phyloP scores from a whole-genome alignment of 2,329 filamentous ascomycete species.

The Chaetomiaceae sp. region DNA sequence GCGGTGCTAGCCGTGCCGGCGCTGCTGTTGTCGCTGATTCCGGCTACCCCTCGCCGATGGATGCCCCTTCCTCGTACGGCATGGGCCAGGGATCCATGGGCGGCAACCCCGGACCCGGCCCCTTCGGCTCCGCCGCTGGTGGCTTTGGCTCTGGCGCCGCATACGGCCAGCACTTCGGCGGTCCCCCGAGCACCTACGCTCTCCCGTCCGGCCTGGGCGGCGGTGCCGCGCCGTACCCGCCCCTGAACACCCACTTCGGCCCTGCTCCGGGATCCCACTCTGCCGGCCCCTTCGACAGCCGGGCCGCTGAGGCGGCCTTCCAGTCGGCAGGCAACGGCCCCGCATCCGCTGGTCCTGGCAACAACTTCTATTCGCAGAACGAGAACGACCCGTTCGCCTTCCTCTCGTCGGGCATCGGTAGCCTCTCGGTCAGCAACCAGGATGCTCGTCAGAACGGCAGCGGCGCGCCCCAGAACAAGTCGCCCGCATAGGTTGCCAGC shows the following conservation, averaged over 20 bases:
- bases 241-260: conserved; percentile 77
- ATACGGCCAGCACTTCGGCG: conserved; percentile 77
- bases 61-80: conserved; percentile 73
- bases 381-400: conserved; percentile 78
- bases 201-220: conserved; percentile 81
- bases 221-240: conserved; percentile 72
- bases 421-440: conserved; percentile 64
- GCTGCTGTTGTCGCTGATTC: conserved; percentile 94
- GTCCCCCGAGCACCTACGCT: conserved; percentile 82
- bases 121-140: conserved; percentile 65
- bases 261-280: conserved; percentile 75
- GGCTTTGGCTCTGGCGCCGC: conserved; percentile 61
- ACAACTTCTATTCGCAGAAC: conserved; percentile 62
- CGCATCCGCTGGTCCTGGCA: conserved; percentile 69
- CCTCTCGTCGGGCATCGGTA: conserved; percentile 67
- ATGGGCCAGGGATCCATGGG: conserved; percentile 88
- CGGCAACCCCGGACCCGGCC: conserved; percentile 72
- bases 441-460: conserved; percentile 61
- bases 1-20: conserved; percentile 88
- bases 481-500: conserved; percentile 46
- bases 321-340: conserved; percentile 80
- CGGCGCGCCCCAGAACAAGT: conserved; percentile 54
- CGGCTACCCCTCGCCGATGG: conserved; percentile 86
- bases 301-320: conserved; percentile 91
- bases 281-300: conserved; percentile 85